Percentiles rank a stretch among this genome's conserved stretches.
phyloP scores from a whole-genome alignment of 2,329 filamentous ascomycete species.

The Didymella lethalis region DNA sequence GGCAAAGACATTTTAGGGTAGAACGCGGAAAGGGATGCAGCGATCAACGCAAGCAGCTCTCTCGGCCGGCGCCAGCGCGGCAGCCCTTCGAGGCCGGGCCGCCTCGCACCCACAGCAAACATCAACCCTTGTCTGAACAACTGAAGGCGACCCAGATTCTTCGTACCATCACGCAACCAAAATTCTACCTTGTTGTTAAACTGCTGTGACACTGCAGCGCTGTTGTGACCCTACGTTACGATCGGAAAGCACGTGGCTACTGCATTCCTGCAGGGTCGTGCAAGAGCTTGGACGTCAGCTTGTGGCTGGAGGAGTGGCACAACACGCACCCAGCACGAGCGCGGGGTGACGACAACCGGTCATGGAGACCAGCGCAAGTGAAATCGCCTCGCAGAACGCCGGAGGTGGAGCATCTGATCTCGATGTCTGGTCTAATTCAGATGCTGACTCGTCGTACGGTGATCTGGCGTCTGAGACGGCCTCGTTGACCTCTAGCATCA shows the following conservation, averaged over 20 bases:
- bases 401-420: conserved; percentile 18
- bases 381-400: conserved; percentile 15
- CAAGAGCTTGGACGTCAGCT: conserved; percentile 13
- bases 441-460: conserved; percentile 34
- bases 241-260: conserved; percentile 13
- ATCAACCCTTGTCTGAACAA: conserved; percentile 11
- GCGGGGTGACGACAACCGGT: background rate
- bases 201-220: conserved; percentile 17
- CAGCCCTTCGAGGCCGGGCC: conserved; percentile 6
- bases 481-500: conserved; percentile 38
- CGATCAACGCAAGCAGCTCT: conserved; percentile 10
- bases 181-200: conserved; percentile 11
- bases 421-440: conserved; percentile 28
- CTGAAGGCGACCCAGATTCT: conserved; percentile 7
- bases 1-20: conserved; percentile 3
- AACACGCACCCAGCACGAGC: conserved; percentile 14
- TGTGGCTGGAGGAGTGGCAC: conserved; percentile 19
- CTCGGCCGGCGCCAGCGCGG: conserved; percentile 17
- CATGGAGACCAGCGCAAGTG: conserved; percentile 25
- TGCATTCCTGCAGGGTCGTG: conserved; percentile 17
- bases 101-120: conserved; percentile 11
- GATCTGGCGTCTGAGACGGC: conserved; percentile 37
- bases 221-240: conserved; percentile 17
- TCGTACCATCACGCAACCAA: conserved; percentile 5
- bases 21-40: conserved; percentile 3